phyloP scores from a whole-genome alignment of 352 stramenopile species.

The Phytophthora europaea region DNA sequence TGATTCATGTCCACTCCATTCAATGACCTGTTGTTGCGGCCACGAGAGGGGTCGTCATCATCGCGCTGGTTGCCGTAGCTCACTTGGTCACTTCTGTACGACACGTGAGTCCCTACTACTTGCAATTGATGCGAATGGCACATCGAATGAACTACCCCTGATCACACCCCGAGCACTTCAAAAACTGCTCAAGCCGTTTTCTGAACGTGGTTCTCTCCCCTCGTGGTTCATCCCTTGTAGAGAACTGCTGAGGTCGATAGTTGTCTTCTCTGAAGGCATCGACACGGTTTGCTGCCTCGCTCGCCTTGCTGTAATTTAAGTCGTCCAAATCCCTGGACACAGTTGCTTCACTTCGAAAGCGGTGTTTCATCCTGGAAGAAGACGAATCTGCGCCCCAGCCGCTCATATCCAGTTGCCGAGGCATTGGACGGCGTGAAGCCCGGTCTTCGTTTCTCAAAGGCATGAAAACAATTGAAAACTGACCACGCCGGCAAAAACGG shows the following conservation, averaged over 20 bases:
- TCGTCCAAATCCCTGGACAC: no score
- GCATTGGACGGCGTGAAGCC: not conserved
- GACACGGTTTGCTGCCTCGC: no score
- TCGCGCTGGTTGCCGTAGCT: constrained; percentile 31
- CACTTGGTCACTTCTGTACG: constrained; percentile 2
- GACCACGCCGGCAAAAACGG: constrained; percentile 3
- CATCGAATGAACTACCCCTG: constrained; percentile 2
- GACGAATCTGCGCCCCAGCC: constrained; percentile 14
- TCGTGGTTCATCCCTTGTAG: constrained; percentile 7
- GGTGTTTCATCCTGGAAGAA: no score
- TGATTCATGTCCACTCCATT: not conserved
- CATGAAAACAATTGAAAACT: not conserved
- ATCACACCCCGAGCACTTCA: constrained; percentile 10
- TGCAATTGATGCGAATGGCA: constrained; percentile 8
- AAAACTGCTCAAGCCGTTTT: constrained; percentile 5
- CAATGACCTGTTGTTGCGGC: not conserved
- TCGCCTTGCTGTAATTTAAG: no score
- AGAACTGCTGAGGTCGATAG: no score
- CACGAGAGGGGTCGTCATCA: not conserved
- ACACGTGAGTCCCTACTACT: constrained; percentile 1
- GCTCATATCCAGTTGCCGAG: not conserved
- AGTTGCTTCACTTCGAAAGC: no score
- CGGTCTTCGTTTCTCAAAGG: not conserved
- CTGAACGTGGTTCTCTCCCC: not conserved
- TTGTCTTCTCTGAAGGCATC: no score